A percentile compares a stretch with the other conserved stretches of the same genome.
These are phyloP conservation scores for Malassezia sp. DNA, from an alignment of 1,284 basidiomycete genomes.

Conservation along the genomic window DNA sequence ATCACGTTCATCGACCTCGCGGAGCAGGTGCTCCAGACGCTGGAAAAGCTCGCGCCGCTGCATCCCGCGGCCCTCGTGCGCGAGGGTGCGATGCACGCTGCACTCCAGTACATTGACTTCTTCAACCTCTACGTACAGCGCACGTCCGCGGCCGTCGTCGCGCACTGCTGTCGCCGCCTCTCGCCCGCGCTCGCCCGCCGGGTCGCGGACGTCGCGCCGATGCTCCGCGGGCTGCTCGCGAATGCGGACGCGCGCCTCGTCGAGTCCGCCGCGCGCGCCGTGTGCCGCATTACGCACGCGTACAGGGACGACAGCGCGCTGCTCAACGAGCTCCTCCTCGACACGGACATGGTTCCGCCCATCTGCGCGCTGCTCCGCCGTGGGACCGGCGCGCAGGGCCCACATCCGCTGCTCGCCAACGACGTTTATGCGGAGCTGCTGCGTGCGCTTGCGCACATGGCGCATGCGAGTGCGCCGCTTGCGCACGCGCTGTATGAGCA, in stretches of 20 bases:
- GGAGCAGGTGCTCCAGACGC: conserved; percentile 45
- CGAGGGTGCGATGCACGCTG: conserved; percentile 38
- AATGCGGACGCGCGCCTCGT: conserved; percentile 42
- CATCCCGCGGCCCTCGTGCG: conserved; percentile 39
- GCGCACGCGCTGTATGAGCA: conserved; percentile 37
- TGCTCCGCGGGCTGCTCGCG: conserved; percentile 36
- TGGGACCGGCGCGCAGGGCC: conserved; percentile 18
- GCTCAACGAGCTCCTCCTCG: conserved; percentile 31
- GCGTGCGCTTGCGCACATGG: conserved; percentile 33
- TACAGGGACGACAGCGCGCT: conserved; percentile 27
- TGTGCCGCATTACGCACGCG: conserved; percentile 36
- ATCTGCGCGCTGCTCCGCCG: conserved; percentile 34
- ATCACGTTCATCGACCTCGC: conserved; percentile 46
- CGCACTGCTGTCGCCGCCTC: conserved; percentile 42
- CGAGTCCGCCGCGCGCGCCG: conserved; percentile 40
- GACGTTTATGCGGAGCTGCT: conserved; percentile 37
- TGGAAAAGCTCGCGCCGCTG: conserved; percentile 41
- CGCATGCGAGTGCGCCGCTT: conserved; percentile 27
- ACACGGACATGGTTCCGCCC: conserved; percentile 25
- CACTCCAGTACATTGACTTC: conserved; percentile 45
- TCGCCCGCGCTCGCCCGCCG: conserved; percentile 19
- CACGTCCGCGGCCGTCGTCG: conserved; percentile 39
- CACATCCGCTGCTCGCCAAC: conserved; percentile 25
- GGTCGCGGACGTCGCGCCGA: conserved; percentile 32
- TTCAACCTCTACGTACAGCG: conserved; percentile 46